Percentiles rank a stretch among this genome's conserved stretches.
Conservation (phyloP, 208 protist species). For the Polymyxa betae region DNA sequence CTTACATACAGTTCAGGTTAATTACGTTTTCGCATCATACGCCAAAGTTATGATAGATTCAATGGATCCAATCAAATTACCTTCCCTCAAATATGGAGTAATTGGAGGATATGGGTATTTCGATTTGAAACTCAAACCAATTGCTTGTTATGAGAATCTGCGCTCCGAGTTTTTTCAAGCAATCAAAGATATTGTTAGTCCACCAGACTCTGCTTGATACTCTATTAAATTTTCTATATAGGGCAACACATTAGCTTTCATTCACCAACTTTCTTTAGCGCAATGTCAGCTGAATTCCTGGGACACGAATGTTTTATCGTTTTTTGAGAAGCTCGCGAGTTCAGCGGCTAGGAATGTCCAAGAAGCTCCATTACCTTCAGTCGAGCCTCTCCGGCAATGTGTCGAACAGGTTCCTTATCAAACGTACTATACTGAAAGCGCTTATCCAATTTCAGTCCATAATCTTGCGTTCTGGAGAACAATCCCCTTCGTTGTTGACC, state of each 20-base stretch:
- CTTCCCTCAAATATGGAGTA: slow-evolving; percentile 36
- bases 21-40: slow-evolving; percentile 48
- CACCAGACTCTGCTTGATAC: not conserved
- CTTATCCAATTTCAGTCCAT: no score
- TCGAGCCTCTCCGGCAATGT: no score
- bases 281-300: not conserved
- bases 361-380: no score
- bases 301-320: not conserved
- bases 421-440: no score
- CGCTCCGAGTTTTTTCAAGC: slow-evolving; percentile 6
- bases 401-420: no score
- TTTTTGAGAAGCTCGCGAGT: not conserved
- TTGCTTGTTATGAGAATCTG: slow-evolving; percentile 23
- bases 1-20: not conserved
- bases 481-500: not conserved
- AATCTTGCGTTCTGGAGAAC: no score
- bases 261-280: slow-evolving; percentile 41
- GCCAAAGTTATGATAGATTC: slow-evolving; percentile 43
- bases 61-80: slow-evolving; percentile 45
- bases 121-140: slow-evolving; percentile 32
- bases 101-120: slow-evolving; percentile 46
- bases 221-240: not conserved
- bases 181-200: slow-evolving; percentile 20
- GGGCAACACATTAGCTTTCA: slow-evolving; percentile 42
- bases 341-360: not conserved